phyloP scores from a whole-genome alignment of 140 eudicot genomes.

The Anethum foeniculum region DNA sequence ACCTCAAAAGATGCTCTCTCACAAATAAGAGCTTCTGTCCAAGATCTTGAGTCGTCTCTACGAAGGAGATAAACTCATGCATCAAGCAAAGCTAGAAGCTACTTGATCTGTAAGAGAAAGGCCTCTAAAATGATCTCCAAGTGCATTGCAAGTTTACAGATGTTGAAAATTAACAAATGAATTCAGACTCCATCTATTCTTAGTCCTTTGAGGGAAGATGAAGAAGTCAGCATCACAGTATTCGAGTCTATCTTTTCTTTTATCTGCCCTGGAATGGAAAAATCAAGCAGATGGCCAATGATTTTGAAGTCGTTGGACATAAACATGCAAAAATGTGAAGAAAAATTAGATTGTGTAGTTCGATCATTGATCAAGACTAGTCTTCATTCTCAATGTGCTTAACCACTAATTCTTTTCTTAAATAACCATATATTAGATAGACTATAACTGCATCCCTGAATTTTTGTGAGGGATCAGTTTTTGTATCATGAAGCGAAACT shows the following conservation, averaged over 20 bases:
- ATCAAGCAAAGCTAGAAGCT: constrained; percentile 8
- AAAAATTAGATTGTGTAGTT: constrained; percentile 26
- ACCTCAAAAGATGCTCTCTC: constrained; percentile 17
- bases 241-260: constrained; percentile 14
- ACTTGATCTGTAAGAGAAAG: constrained; percentile 13
- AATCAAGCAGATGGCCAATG: constrained; percentile 6
- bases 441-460: not conserved
- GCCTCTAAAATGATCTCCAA: constrained; percentile 14
- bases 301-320: constrained; percentile 13
- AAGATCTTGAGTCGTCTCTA: constrained; percentile 20
- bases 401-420: not conserved
- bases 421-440: too few relatives aligned
- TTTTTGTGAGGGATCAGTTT: not conserved
- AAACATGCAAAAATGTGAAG: constrained; percentile 28
- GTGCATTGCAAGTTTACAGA: not conserved
- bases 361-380: constrained; percentile 29
- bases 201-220: constrained; percentile 14
- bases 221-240: constrained; percentile 10
- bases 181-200: not conserved
- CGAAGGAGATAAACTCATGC: too few relatives aligned
- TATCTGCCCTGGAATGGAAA: constrained; percentile 1
- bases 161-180: not conserved
- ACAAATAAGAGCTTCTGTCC: constrained; percentile 6
- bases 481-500: not conserved
- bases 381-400: constrained; percentile 37